Evolutionary conservation across 1,139 yeast species (phyloP).

Genomic region (Magnusiomyces tetraspermus): DNA sequence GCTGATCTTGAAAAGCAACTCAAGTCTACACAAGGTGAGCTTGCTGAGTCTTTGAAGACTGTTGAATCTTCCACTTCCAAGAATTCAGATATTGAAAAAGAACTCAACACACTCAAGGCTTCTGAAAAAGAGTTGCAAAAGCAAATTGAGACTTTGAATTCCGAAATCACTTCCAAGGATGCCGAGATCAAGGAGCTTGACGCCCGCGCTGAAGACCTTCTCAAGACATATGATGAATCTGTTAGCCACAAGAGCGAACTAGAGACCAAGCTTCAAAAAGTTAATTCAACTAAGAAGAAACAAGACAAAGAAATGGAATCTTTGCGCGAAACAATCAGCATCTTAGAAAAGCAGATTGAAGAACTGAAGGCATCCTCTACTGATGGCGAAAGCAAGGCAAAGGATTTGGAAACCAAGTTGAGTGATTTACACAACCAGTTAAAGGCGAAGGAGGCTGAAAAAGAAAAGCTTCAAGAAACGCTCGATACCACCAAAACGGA

Average conservation of each 20-base stretch:
- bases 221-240: background rate
- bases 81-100: constrained; percentile 5
- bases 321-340: constrained; percentile 16
- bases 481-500: constrained; percentile 6
- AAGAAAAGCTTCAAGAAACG: constrained; percentile 5
- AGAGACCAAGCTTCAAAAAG: constrained; percentile 3
- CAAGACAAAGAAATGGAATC: constrained; percentile 18
- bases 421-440: background rate
- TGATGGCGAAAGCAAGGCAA: constrained; percentile 7
- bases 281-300: constrained; percentile 8
- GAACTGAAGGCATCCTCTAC: constrained; percentile 20
- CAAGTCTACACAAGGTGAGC: background rate
- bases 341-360: constrained; percentile 15
- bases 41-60: background rate
- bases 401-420: background rate
- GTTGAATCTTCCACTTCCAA: constrained; percentile 5
- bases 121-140: constrained; percentile 7
- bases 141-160: constrained; percentile 12
- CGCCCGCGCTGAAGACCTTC: constrained; percentile 7
- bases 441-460: constrained; percentile 2
- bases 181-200: constrained; percentile 12
- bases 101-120: constrained; percentile 1
- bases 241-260: background rate
- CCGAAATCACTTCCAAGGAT: constrained; percentile 11
- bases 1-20: constrained; percentile 6